phyloP scores from a whole-genome alignment of 768 basidiomycete genomes.

The Astraeus odoratus region DNA sequence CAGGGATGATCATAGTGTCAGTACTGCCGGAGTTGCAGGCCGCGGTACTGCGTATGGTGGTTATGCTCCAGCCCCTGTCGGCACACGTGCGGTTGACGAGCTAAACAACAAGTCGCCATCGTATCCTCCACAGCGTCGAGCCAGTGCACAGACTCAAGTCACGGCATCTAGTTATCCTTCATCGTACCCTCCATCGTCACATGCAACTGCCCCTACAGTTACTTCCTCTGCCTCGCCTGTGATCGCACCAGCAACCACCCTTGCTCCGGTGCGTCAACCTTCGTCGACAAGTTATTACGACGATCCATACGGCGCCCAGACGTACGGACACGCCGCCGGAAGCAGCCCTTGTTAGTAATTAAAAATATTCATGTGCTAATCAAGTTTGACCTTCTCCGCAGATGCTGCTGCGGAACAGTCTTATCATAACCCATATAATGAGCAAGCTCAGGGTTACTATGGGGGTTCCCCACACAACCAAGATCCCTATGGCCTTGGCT shows the following conservation, averaged over 20 bases:
- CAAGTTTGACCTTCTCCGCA: conserved; percentile 19
- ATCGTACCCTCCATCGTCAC: conserved; percentile 27
- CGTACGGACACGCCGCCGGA: conserved; percentile 49
- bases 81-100: conserved; percentile 68
- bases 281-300: conserved; percentile 16
- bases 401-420: conserved; percentile 50
- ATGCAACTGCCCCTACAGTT: conserved; percentile 10
- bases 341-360: conserved; percentile 47
- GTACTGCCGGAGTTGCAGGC: conserved; percentile 17
- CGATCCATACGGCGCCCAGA: conserved; percentile 23
- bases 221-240: conserved; percentile 22
- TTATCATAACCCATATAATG: conserved; percentile 47
- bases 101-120: conserved; percentile 48
- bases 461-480: conserved; percentile 25
- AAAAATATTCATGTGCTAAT: neutral
- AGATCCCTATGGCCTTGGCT: conserved; percentile 34
- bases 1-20: conserved; percentile 24
- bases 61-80: conserved; percentile 57
- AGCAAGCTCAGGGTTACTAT: conserved; percentile 25
- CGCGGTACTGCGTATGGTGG: conserved; percentile 41
- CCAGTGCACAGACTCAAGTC: conserved; percentile 32
- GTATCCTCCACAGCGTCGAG: conserved; percentile 39
- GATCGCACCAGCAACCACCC: conserved; percentile 6
- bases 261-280: conserved; percentile 14
- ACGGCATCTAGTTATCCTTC: conserved; percentile 37